Base-by-base conservation (phyloP, 495 filamentous ascomycete genomes). In the Hypoxylon rickii region DNA sequence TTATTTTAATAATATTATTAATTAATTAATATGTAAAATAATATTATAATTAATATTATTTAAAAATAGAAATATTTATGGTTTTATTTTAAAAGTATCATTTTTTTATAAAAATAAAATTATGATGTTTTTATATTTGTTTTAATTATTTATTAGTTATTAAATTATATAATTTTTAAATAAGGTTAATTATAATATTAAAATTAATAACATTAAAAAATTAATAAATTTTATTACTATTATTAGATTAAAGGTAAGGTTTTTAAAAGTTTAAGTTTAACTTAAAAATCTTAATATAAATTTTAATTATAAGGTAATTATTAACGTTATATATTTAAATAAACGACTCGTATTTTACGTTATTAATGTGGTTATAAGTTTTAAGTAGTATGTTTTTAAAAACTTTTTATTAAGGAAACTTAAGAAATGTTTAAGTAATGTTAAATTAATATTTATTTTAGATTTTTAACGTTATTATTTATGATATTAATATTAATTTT, bases 131-230 rank as follows among this genome's bases (percentile, higher is more conserved):
- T 1, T 26, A 44, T 29, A 44, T 15, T 26, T 7, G 40, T 44
- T 40, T 42, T 15, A 11, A 32, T 22, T 43, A 52, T 34, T 15
- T 20, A 42, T 40, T 21, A 15, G n/a, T 42, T 8, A 42, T 16
- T 29, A 40, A 42, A 43, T 20, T 42, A 32, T 42, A 52, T 21
- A 43, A 52, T 16, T 33, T 52, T 32, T 52, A 19, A 20, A 52
- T 29, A 52, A 52, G 21, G 11, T 20, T 20, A 10, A 10, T 4
- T 20, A 52, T 33, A 13, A 46, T 13, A 20, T 46, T 20, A 20
- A 46, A 2, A 34, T 46, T 33, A 20, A n/a, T 29, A 10, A 29
- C 24, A 29, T 29, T 10, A 29, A 29, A 34, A 20, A 46, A 34
- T 46, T 20, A 46, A 46, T 46, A 46, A 46, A 15, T 46, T 46